Base-by-base conservation (phyloP, 2,329 filamentous ascomycete species). In the Verticillium nonalfalfae region DNA sequence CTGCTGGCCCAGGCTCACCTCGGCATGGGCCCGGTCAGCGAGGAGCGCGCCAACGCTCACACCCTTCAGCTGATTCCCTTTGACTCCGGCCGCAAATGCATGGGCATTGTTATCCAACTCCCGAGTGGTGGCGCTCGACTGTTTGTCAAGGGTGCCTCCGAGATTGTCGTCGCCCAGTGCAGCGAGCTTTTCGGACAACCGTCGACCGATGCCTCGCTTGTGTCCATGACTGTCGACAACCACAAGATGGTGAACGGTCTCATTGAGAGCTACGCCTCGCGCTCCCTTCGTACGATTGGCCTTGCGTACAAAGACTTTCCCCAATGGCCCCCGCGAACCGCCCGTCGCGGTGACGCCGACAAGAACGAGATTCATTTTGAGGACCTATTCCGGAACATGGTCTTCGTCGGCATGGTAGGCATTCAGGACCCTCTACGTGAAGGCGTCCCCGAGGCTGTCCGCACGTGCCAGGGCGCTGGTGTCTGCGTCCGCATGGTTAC, bases 401-500 rank as follows among this genome's bases (percentile, higher is more conserved):
- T 79, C 14, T 85, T 91, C 64, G 70, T 92, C 45, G 84, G 85
- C 35, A 80, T 93, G 68, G 89, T 93, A 58, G 90, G 90, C 68
- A 93, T 94, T 64, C 90, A 93, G 71, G 90, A 94, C 72, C 90
- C 90, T 55, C 82, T 93, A 13, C 89, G 90, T 63, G 81, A 84
- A 0, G 90, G 90, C 64, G 90, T 93, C n/a, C 80, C 80, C 1
- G 85, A 91, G 59, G 90, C 90, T 11, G 90, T 94, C 34, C 79
- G 78, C 62, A 81, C 87, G 62, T 93, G 90, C 70, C 89, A 93
- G 71, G 81, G 83, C 61, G 90, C 90, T 4, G 90, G 90, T 63
- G 90, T 94, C 11, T 84, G 89, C 63, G 90, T 93, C 18, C 89
- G 90, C 69, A 94, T 94, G 90, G 90, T 94, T 2, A 94, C 90